A percentile compares a stretch with the other conserved stretches of the same genome.
Conservation (phyloP, 2,329 filamentous ascomycete genomes). For the Cladobotryum mycophilum region DNA sequence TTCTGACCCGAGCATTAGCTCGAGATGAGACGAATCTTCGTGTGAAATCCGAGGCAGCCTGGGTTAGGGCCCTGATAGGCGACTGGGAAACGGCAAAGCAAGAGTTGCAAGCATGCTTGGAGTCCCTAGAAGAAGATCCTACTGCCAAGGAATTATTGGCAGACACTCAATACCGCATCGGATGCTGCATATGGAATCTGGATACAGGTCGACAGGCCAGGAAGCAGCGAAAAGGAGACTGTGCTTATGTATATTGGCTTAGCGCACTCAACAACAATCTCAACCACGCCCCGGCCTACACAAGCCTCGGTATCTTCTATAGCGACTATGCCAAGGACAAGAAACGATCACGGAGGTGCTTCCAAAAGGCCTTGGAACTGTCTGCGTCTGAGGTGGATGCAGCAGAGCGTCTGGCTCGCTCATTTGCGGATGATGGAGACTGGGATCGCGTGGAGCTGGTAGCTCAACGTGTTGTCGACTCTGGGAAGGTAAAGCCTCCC, state of each 20-base stretch:
- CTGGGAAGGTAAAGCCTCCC: slow-evolving; percentile 83
- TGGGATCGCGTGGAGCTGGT: slow-evolving; percentile 97
- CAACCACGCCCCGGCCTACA: slow-evolving; percentile 86
- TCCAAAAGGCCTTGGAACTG: slow-evolving; percentile 92
- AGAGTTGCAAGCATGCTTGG: slow-evolving; percentile 65
- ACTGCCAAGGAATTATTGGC: slow-evolving; percentile 64
- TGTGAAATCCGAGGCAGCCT: slow-evolving; percentile 80
- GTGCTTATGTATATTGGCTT: slow-evolving; percentile 75
- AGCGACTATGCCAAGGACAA: slow-evolving; percentile 85
- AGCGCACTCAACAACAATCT: slow-evolving; percentile 79
- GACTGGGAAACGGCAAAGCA: slow-evolving; percentile 62
- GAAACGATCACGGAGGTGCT: slow-evolving; percentile 81
- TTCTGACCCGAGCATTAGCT: slow-evolving; percentile 67
- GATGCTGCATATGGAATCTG: slow-evolving; percentile 78
- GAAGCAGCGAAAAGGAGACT: slow-evolving; percentile 64
- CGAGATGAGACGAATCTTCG: slow-evolving; percentile 69
- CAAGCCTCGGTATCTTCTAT: slow-evolving; percentile 84
- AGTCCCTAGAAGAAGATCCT: slow-evolving; percentile 55
- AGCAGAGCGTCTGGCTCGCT: slow-evolving; percentile 76
- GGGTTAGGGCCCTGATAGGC: slow-evolving; percentile 81
- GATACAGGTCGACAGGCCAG: slow-evolving; percentile 68
- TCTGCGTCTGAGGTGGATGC: slow-evolving; percentile 81
- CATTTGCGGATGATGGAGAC: slow-evolving; percentile 83
- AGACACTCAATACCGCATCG: slow-evolving; percentile 80
- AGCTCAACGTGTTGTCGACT: slow-evolving; percentile 83